phyloP scores from a whole-genome alignment of 2,329 filamentous ascomycete genomes.

The Phyllosticta paracitricarpa region DNA sequence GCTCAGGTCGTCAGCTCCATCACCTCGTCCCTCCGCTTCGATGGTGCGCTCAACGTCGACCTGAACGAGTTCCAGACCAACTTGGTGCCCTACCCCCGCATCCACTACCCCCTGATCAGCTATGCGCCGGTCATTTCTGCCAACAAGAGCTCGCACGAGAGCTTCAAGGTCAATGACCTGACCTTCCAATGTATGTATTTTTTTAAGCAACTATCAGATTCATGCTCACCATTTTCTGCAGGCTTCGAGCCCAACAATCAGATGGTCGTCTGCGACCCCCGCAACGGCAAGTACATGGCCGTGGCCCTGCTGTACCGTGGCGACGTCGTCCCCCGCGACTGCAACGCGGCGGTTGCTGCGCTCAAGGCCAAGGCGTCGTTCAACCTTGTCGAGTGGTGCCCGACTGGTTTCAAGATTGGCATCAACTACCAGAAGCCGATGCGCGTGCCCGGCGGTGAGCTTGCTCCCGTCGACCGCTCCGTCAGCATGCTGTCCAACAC shows the following conservation, averaged over 20 bases:
- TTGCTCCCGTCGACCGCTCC: slow-evolving; percentile 95
- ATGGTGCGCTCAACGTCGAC: slow-evolving; percentile 97
- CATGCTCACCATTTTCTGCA: slow-evolving; percentile 66
- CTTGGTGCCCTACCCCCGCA: slow-evolving; percentile 95
- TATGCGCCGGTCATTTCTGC: slow-evolving; percentile 92
- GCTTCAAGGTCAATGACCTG: slow-evolving; percentile 73
- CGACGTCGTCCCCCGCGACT: slow-evolving; percentile 94
- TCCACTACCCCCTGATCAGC: slow-evolving; percentile 97
- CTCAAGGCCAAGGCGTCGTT: slow-evolving; percentile 99
- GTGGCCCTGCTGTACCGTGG: slow-evolving; percentile 97
- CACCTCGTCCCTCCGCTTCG: slow-evolving; percentile 95
- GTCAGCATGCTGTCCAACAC: slow-evolving; percentile 99
- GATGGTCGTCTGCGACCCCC: slow-evolving; percentile 99
- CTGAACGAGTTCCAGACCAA: slow-evolving; percentile 99
- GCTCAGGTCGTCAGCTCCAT: slow-evolving; percentile 98
- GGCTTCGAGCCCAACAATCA: slow-evolving; percentile 99
- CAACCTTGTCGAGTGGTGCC: slow-evolving; percentile 99
- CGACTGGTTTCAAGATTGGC: slow-evolving; percentile 99
- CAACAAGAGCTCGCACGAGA: slow-evolving; percentile 93
- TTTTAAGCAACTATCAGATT: too few relatives aligned
- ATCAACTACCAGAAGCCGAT: slow-evolving; percentile 99
- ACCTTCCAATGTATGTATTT: slow-evolving; percentile 58
- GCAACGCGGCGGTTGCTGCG: slow-evolving; percentile 81
- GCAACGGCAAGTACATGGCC: slow-evolving; percentile 99
- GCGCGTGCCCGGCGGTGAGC: slow-evolving; percentile 91